phyloP scores from a whole-genome alignment of 257 asterid genomes.

The Scutellaria barbata region DNA sequence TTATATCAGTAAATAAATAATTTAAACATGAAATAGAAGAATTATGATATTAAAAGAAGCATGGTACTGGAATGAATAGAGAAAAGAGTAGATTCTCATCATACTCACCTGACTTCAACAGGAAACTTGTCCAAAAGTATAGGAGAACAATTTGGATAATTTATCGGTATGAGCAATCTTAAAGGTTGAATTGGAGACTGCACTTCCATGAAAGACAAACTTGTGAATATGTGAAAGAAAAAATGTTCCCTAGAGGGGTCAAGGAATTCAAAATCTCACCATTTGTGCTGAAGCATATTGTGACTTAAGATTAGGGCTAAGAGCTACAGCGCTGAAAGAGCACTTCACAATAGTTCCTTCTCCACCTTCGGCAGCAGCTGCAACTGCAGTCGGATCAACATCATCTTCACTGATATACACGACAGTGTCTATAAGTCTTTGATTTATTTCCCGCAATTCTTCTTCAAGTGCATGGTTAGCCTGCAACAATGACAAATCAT shows the following conservation, averaged over 20 bases:
- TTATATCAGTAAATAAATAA: neutral
- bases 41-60: slow-evolving; percentile 11
- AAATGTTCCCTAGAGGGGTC: slow-evolving; percentile 22
- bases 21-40: slow-evolving; percentile 15
- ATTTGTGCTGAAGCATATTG: slow-evolving; percentile 91
- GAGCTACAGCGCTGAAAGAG: slow-evolving; percentile 79
- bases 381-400: slow-evolving; percentile 78
- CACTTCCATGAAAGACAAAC: slow-evolving; percentile 37
- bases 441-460: slow-evolving; percentile 84
- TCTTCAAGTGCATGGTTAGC: slow-evolving; percentile 84
- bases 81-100: slow-evolving; percentile 4
- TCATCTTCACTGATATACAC: slow-evolving; percentile 79
- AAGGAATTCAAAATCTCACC: slow-evolving; percentile 56
- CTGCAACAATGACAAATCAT: slow-evolving; percentile 46
- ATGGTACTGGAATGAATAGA: neutral
- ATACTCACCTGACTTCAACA: slow-evolving; percentile 79
- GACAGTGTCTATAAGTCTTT: slow-evolving; percentile 79
- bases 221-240: slow-evolving; percentile 29
- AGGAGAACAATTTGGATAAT: slow-evolving; percentile 87
- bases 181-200: slow-evolving; percentile 97
- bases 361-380: slow-evolving; percentile 80
- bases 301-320: slow-evolving; percentile 83
- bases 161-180: slow-evolving; percentile 73
- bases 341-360: slow-evolving; percentile 88
- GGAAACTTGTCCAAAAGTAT: slow-evolving; percentile 89